phyloP scores from a whole-genome alignment of 805 yeast genomes.

The Starmerella asiatica region DNA sequence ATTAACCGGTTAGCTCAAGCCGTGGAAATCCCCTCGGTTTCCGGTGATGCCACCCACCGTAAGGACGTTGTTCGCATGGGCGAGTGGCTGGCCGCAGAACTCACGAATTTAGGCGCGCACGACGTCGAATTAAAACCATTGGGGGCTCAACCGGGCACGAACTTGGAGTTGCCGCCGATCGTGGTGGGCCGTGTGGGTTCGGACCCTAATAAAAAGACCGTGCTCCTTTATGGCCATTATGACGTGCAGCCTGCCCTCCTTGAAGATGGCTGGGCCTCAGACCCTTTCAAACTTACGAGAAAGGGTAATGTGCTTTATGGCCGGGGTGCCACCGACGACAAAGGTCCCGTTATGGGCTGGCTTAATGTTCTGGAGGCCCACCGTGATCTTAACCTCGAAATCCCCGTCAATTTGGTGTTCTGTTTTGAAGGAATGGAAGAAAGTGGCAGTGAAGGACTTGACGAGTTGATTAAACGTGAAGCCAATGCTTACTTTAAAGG shows the following conservation, averaged over 20 bases:
- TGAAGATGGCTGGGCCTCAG: slow-evolving; percentile 93
- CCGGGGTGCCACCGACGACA: slow-evolving; percentile 94
- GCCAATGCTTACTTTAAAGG: slow-evolving; percentile 68
- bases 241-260: slow-evolving; percentile 93
- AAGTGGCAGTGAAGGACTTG: slow-evolving; percentile 87
- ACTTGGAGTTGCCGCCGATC: slow-evolving; percentile 76
- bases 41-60: slow-evolving; percentile 78
- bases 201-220: slow-evolving; percentile 73
- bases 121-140: slow-evolving; percentile 72
- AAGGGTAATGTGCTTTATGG: slow-evolving; percentile 63
- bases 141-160: slow-evolving; percentile 46
- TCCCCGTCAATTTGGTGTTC: slow-evolving; percentile 84
- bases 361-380: slow-evolving; percentile 86
- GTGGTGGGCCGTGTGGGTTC: slow-evolving; percentile 79
- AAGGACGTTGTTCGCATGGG: slow-evolving; percentile 86
- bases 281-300: slow-evolving; percentile 64
- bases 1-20: slow-evolving; percentile 47
- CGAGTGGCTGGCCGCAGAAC: slow-evolving; percentile 57
- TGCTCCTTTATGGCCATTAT: slow-evolving; percentile 89
- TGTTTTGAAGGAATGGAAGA: slow-evolving; percentile 99
- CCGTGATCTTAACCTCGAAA: slow-evolving; percentile 62
- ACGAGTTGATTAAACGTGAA: slow-evolving; percentile 65
- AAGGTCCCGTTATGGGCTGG: slow-evolving; percentile 98
- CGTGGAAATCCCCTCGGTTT: slow-evolving; percentile 90
- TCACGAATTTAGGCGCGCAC: slow-evolving; percentile 58